Percentiles rank a stretch among this genome's conserved stretches.
Evolutionary conservation across 768 basidiomycete genomes (phyloP).

Genomic region (Coprinopsis marcescibilis): DNA sequence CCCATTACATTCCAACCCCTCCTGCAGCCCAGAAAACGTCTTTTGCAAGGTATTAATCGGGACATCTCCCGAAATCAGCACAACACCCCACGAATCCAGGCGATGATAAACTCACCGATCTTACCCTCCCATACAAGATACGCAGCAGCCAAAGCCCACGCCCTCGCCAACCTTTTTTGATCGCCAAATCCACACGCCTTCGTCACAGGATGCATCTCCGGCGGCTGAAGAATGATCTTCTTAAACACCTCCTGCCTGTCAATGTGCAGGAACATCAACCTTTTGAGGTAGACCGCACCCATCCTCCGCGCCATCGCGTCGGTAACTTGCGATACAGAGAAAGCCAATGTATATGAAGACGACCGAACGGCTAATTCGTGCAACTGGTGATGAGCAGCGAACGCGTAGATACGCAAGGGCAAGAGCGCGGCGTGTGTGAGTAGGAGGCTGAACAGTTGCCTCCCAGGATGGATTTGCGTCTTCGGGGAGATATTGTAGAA

Average conservation of each 20-base stretch:
- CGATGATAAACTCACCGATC: not conserved
- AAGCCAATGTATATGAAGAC: constrained; percentile 31
- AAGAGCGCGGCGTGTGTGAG: constrained; percentile 20
- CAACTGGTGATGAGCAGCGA: constrained; percentile 24
- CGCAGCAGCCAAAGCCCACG: constrained; percentile 20
- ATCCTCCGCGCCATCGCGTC: constrained; percentile 27
- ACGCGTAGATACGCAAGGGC: constrained; percentile 32
- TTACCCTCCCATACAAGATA: constrained; percentile 19
- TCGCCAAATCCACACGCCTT: constrained; percentile 15
- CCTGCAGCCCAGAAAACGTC: constrained; percentile 1
- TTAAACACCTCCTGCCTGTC: constrained; percentile 26
- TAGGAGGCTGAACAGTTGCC: constrained; percentile 19
- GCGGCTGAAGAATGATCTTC: constrained; percentile 14
- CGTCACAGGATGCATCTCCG: constrained; percentile 13
- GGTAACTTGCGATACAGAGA: constrained; percentile 21
- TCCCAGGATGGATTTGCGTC: constrained; percentile 17
- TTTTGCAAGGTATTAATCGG: constrained; percentile 1
- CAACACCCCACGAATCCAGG: not conserved
- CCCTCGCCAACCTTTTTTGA: constrained; percentile 18
- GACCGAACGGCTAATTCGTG: constrained; percentile 30
- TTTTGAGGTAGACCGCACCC: constrained; percentile 30
- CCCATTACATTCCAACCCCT: constrained; percentile 1
- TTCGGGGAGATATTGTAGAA: constrained; percentile 16
- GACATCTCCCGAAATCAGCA: constrained; percentile 1
- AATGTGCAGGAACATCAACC: constrained; percentile 29